Evolutionary conservation across 495 filamentous ascomycete genomes (phyloP).

Genomic region (Cercophora sp.): DNA sequence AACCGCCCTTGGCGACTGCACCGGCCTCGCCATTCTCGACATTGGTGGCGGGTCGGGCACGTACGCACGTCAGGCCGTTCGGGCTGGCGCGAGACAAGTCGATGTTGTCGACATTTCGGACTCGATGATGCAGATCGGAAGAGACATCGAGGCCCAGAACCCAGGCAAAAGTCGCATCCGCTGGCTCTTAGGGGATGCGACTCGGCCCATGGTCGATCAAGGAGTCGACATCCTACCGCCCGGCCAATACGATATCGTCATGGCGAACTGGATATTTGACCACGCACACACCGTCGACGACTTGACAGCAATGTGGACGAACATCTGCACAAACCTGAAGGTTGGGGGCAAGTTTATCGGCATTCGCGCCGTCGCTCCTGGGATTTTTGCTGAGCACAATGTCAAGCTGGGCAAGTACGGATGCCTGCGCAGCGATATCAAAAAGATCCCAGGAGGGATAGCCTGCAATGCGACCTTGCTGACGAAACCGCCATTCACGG

Average conservation of each 20-base stretch:
- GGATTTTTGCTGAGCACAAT: slow-evolving; percentile 8
- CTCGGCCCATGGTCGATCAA: background rate
- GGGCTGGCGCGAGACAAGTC: background rate
- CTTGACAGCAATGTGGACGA: slow-evolving; percentile 24
- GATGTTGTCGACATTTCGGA: background rate
- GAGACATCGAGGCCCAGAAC: background rate
- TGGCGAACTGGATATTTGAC: slow-evolving; percentile 19
- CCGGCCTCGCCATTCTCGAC: background rate
- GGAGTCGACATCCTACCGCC: background rate
- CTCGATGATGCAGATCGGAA: background rate
- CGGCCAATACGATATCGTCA: slow-evolving; percentile 21
- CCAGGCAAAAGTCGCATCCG: background rate
- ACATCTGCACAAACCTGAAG: slow-evolving; percentile 18
- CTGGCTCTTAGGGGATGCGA: background rate
- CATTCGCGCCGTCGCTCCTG: slow-evolving; percentile 13
- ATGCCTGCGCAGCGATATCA: background rate
- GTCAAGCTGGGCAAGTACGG: slow-evolving; percentile 15
- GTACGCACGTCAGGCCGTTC: background rate
- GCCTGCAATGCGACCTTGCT: slow-evolving; percentile 4
- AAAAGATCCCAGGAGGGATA: slow-evolving; percentile 18
- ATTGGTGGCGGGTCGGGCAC: background rate
- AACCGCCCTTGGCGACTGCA: background rate
- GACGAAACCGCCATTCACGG: background rate
- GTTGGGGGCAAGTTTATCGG: slow-evolving; percentile 20
- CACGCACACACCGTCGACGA: slow-evolving; percentile 14